A percentile compares a stretch with the other conserved stretches of the same genome.
Conservation (phyloP, 352 stramenopile genomes). For the Pythium vanterpoolii region DNA sequence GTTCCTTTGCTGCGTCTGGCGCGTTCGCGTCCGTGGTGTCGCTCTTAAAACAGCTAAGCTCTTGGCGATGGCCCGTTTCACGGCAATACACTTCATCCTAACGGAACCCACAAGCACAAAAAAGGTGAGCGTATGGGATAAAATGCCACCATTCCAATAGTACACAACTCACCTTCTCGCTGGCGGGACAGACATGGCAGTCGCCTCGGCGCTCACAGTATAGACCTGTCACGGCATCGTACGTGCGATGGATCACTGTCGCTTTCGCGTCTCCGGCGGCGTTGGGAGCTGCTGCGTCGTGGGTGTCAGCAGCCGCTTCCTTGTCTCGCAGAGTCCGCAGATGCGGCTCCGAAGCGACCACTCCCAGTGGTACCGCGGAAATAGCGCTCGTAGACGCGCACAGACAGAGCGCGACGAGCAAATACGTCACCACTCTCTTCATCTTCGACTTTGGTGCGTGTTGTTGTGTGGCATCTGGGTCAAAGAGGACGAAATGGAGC, state of each 20-base stretch:
- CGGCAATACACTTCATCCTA: constrained; percentile 62
- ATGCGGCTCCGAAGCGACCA: not conserved
- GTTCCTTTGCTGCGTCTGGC: constrained; percentile 25
- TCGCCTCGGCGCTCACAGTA: constrained; percentile 52
- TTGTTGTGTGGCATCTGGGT: constrained; percentile 6
- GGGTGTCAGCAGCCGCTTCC: not conserved
- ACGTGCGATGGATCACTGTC: constrained; percentile 42
- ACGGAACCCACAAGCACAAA: not conserved
- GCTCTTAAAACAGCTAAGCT: constrained; percentile 51
- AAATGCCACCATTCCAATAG: not conserved
- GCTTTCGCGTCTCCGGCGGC: constrained; percentile 12
- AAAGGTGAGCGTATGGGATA: not conserved
- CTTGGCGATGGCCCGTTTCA: constrained; percentile 65
- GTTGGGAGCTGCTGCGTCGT: constrained; percentile 12
- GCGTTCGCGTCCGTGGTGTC: constrained; percentile 21
- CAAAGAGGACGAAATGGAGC: not conserved
- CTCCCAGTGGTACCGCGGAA: not conserved
- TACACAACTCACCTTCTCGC: constrained; percentile 36
- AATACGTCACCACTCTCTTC: constrained; percentile 5
- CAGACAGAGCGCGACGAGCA: constrained; percentile 19
- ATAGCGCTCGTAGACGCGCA: not conserved
- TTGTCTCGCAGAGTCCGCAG: constrained; percentile 8
- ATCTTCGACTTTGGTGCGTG: constrained; percentile 5
- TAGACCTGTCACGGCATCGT: constrained; percentile 57
- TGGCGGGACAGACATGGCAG: constrained; percentile 50